These are phyloP conservation scores for Ehretia macrophylla DNA, from an alignment of 257 asterid species.

Conservation along the genomic window DNA sequence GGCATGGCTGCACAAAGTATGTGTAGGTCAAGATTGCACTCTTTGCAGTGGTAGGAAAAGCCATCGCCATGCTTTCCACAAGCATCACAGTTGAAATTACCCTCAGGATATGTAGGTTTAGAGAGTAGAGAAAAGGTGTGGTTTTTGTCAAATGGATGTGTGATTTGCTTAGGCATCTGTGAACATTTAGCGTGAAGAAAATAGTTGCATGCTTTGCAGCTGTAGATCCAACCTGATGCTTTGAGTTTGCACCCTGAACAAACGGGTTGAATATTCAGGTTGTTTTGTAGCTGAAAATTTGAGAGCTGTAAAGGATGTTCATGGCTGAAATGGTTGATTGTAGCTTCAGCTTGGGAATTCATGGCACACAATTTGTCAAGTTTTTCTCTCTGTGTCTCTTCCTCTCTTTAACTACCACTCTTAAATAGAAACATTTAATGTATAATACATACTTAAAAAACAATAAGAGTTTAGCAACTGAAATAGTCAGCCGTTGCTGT, in stretches of 20 bases:
- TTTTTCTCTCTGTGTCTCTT: neutral
- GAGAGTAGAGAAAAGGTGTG: slow-evolving; percentile 38
- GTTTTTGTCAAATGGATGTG: slow-evolving; percentile 46
- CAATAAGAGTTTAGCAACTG: neutral
- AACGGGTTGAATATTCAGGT: slow-evolving; percentile 1
- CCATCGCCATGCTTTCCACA: slow-evolving; percentile 35
- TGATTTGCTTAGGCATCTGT: slow-evolving; percentile 45
- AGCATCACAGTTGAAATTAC: slow-evolving; percentile 40
- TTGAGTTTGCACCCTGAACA: slow-evolving; percentile 56
- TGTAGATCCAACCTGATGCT: slow-evolving; percentile 32
- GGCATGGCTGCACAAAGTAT: slow-evolving; percentile 47
- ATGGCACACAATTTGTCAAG: neutral
- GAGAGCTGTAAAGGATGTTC: slow-evolving; percentile 45
- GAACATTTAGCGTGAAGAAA: slow-evolving; percentile 51
- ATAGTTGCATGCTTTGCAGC: slow-evolving; percentile 42
- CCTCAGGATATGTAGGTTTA: slow-evolving; percentile 34
- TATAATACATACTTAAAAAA: neutral
- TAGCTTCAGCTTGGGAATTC: slow-evolving; percentile 8
- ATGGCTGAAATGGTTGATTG: slow-evolving; percentile 50
- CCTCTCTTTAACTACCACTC: neutral
- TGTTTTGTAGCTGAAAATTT: slow-evolving; percentile 7
- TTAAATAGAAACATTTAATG: neutral
- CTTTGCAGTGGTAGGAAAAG: slow-evolving; percentile 50
- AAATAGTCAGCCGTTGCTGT: neutral
- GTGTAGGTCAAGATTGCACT: slow-evolving; percentile 49